Base-by-base conservation (phyloP, 495 filamentous ascomycete genomes). In the Hypoxylon crocopeplum region DNA sequence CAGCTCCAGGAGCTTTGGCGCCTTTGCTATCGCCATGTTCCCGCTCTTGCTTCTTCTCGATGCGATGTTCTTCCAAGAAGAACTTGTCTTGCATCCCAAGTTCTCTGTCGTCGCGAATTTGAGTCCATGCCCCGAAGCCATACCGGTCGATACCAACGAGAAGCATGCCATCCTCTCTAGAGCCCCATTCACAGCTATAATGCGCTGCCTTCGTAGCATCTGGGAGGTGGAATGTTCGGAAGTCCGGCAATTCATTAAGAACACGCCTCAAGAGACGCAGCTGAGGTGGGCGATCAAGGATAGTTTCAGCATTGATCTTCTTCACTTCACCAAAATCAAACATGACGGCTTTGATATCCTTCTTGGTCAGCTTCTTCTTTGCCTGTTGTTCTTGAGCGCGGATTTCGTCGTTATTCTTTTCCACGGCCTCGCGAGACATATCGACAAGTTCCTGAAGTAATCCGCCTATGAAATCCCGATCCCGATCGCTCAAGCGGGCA, bases 21-120 rank as follows among this genome's bases (percentile, higher is more conserved):
- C 84, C 80, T 64, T 89, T 89, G 47, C 86, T 84, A 10, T 94
- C 90, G 1, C 77, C 84, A 60, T 91, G 90, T 56, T 79, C 82
- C 13, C 94, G 89, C 63, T 97, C 91, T 58, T 92, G 93, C 66
- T 98, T 98, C 72, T 95, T 90, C 69, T 93, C 95, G 17, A 97
- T 93, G n/a, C 93, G 89, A 69, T 97, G 93, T 67, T 99, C 94
- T 70, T 99, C 94, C 5, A 99, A 71, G 77, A 95, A 99, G 70
- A 98, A 92, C 68, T 97, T 98, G 59, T 97, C 94, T 2, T 79
- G 79, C 75, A 99, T 87, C 3, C 82, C 86, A 13, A 99, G 82
- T 45, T 97, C 92, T 4, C 84, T 78, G 66, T 99, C 94, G 62
- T 98, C 95, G 7, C 93, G 86, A 64, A 99, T 98, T 55, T 89